phyloP scores from a whole-genome alignment of 305 asterid genomes.

The Lippia alba region DNA sequence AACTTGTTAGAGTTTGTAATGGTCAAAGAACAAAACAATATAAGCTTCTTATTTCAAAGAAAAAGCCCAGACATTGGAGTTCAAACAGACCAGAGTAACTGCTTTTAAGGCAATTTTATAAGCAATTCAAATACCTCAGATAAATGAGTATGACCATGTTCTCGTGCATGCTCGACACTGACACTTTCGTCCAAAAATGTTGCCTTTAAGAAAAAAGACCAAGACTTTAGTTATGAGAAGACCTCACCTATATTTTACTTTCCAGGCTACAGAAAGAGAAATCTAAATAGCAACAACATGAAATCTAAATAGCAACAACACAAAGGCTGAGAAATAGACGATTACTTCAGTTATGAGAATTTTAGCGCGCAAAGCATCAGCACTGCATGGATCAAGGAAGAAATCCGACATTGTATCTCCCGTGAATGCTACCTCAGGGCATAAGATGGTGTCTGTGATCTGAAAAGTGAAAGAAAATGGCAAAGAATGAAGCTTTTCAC shows the following conservation, averaged over 20 bases:
- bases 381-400: conserved; percentile 79
- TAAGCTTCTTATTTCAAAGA: conserved; percentile 20
- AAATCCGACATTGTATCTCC: conserved; percentile 93
- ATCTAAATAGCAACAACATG: background rate
- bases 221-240: background rate
- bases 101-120: conserved; percentile 4
- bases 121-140: conserved; percentile 61
- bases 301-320: background rate
- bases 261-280: background rate
- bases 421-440: conserved; percentile 96
- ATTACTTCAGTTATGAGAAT: conserved; percentile 94
- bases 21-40: conserved; percentile 13
- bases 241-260: conserved; percentile 13
- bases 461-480: conserved; percentile 41
- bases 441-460: conserved; percentile 87
- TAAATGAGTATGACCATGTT: conserved; percentile 92
- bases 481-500: conserved; percentile 12
- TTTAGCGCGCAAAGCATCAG: conserved; percentile 97
- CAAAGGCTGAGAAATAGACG: conserved; percentile 24
- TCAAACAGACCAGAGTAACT: background rate
- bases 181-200: conserved; percentile 85
- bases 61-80: conserved; percentile 16
- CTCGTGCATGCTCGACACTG: conserved; percentile 81
- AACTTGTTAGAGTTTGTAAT: background rate
- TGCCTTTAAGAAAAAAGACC: conserved; percentile 60